A percentile compares a stretch with the other conserved stretches of the same genome.
These are phyloP conservation scores for Cicer bijugum DNA, from an alignment of 306 rosid genomes.

Conservation along the genomic window DNA sequence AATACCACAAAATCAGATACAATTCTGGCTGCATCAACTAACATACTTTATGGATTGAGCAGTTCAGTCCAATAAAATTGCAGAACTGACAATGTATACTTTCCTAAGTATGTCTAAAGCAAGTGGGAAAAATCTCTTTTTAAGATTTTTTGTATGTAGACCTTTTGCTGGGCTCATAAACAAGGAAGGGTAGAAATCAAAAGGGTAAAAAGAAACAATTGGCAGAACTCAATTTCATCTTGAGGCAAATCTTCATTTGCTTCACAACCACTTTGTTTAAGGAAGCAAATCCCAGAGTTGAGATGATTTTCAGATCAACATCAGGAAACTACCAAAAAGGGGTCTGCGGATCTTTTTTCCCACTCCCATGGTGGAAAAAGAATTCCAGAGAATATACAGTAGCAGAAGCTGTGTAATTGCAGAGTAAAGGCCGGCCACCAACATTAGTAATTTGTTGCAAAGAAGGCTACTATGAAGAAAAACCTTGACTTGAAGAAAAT, in stretches of 20 bases:
- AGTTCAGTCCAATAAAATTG: slow-evolving; percentile 58
- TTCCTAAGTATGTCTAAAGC: slow-evolving; percentile 66
- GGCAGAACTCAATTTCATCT: slow-evolving; percentile 53
- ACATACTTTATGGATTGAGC: slow-evolving; percentile 46
- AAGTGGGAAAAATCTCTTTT: slow-evolving; percentile 50
- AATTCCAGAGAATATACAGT: slow-evolving; percentile 66
- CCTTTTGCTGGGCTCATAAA: slow-evolving; percentile 66
- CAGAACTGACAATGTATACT: slow-evolving; percentile 89
- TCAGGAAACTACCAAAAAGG: slow-evolving; percentile 51
- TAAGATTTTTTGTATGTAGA: slow-evolving; percentile 59
- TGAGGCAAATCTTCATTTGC: slow-evolving; percentile 51
- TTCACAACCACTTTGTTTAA: slow-evolving; percentile 56
- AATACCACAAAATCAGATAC: slow-evolving; percentile 53
- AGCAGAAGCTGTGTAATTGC: slow-evolving; percentile 56
- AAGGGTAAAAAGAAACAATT: slow-evolving; percentile 43
- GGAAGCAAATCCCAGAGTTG: slow-evolving; percentile 50
- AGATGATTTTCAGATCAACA: slow-evolving; percentile 52
- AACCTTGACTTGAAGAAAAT: slow-evolving; percentile 71
- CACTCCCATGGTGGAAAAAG: slow-evolving; percentile 71
- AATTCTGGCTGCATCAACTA: slow-evolving; percentile 47
- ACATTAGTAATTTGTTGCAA: slow-evolving; percentile 52
- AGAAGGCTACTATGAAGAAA: slow-evolving; percentile 55
- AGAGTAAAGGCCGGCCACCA: slow-evolving; percentile 50
- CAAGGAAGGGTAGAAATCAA: slow-evolving; percentile 46
- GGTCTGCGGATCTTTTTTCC: slow-evolving; percentile 53